Percentiles rank a stretch among this genome's conserved stretches.
These are phyloP conservation scores for Wakefieldia striispora DNA, from an alignment of 768 basidiomycete species.

Conservation along the genomic window DNA sequence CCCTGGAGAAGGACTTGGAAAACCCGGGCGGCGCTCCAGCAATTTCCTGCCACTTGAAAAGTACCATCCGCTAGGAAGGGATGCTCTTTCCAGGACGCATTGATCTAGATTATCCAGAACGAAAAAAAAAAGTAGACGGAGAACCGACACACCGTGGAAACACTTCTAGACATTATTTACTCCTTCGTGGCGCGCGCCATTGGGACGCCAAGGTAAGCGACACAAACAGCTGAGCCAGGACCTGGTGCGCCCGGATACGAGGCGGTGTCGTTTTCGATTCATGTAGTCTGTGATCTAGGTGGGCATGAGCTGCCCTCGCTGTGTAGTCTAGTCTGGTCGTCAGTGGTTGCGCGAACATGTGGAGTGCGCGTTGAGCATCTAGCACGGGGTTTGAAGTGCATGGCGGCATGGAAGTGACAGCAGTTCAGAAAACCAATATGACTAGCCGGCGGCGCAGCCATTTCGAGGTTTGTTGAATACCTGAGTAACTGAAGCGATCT, in stretches of 20 bases:
- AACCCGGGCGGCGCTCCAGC: constrained; percentile 20
- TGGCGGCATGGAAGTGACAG: constrained; percentile 19
- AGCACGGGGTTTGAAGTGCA: constrained; percentile 26
- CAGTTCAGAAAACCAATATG: constrained; percentile 14
- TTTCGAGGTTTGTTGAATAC: neutral
- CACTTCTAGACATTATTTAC: constrained; percentile 1
- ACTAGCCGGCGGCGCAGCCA: constrained; percentile 12
- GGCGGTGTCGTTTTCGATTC: constrained; percentile 17
- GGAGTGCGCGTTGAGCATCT: constrained; percentile 31
- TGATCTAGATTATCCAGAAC: neutral
- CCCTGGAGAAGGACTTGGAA: constrained; percentile 22
- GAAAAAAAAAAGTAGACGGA: neutral
- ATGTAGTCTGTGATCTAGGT: constrained; percentile 21
- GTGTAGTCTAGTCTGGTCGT: constrained; percentile 25
- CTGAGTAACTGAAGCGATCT: constrained; percentile 4
- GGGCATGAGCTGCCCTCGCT: constrained; percentile 24
- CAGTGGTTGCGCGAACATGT: constrained; percentile 32
- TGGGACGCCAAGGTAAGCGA: constrained; percentile 4
- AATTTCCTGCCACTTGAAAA: constrained; percentile 12
- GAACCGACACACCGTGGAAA: constrained; percentile 4
- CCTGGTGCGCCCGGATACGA: constrained; percentile 11
- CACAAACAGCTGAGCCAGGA: constrained; percentile 6
- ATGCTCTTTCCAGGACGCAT: neutral
- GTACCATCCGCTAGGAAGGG: neutral
- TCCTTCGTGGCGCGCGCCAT: neutral